Evolutionary conservation across 148 eudicot species (phyloP).

Genomic region (Camellia sinensis): DNA sequence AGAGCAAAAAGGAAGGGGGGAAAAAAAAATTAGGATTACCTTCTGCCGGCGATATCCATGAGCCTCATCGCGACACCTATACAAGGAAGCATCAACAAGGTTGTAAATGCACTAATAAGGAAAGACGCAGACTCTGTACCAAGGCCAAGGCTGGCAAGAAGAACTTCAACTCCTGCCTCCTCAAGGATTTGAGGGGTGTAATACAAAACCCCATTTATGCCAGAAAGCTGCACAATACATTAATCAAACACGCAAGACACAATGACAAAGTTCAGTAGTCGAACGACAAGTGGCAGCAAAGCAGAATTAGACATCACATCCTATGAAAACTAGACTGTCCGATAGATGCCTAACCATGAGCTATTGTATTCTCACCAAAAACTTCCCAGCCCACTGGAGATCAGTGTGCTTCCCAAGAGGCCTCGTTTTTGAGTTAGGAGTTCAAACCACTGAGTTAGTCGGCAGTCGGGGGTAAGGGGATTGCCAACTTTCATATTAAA

Average conservation of each 20-base stretch:
- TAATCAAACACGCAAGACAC: not conserved
- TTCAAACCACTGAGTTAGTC: not conserved
- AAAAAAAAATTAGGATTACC: conserved; percentile 29
- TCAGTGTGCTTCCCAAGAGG: not conserved
- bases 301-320: not conserved
- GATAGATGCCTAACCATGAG: not conserved
- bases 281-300: not conserved
- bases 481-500: not conserved
- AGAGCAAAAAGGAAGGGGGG: not conserved
- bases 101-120: conserved; percentile 73
- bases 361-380: not conserved
- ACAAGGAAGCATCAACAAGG: conserved; percentile 72
- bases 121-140: conserved; percentile 64
- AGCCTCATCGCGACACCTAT: conserved; percentile 73
- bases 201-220: conserved; percentile 73
- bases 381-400: not conserved
- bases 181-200: conserved; percentile 81
- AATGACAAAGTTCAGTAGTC: not conserved
- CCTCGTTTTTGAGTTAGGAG: not conserved
- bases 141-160: conserved; percentile 51
- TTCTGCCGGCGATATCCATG: conserved; percentile 77
- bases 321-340: not conserved
- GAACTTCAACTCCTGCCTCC: conserved; percentile 74
- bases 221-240: conserved; percentile 55
- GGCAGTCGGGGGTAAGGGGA: not conserved